Conservation (phyloP, 2,329 filamentous ascomycete species). For the Macrophomina pseudophaseolina region DNA sequence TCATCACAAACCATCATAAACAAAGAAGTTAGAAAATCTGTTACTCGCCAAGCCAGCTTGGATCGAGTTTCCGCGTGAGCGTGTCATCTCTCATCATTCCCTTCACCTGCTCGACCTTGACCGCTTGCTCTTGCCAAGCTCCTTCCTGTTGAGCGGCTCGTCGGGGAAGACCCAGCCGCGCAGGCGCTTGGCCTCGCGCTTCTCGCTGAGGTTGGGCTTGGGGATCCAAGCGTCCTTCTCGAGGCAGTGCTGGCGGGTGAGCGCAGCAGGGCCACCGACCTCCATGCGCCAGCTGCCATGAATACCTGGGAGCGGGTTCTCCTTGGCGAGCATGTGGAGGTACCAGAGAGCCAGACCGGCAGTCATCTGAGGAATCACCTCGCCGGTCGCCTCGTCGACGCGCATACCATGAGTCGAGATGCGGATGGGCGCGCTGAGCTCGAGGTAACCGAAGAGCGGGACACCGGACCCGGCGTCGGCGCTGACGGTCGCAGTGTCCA, state of each 20-base stretch:
- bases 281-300: constrained; percentile 67
- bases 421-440: constrained; percentile 67
- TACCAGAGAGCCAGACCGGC: constrained; percentile 79
- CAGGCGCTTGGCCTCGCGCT: constrained; percentile 74
- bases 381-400: constrained; percentile 41
- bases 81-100: neutral
- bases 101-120: constrained; percentile 13
- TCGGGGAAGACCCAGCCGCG: constrained; percentile 79
- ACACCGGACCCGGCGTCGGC: constrained; percentile 54
- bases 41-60: constrained; percentile 15
- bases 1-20: constrained; percentile 22
- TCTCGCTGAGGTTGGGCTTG: constrained; percentile 72
- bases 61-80: constrained; percentile 7
- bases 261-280: constrained; percentile 75
- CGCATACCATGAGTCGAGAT: constrained; percentile 50
- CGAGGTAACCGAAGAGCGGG: constrained; percentile 88
- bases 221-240: constrained; percentile 79
- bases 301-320: constrained; percentile 64
- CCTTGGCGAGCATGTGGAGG: constrained; percentile 72
- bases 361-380: constrained; percentile 59
- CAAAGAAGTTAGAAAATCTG: neutral
- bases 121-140: constrained; percentile 64
- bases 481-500: constrained; percentile 38
- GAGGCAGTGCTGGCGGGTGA: constrained; percentile 71
- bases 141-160: constrained; percentile 72